Conservation (phyloP, 2,329 filamentous ascomycete species). For the Penicillium sp. region DNA sequence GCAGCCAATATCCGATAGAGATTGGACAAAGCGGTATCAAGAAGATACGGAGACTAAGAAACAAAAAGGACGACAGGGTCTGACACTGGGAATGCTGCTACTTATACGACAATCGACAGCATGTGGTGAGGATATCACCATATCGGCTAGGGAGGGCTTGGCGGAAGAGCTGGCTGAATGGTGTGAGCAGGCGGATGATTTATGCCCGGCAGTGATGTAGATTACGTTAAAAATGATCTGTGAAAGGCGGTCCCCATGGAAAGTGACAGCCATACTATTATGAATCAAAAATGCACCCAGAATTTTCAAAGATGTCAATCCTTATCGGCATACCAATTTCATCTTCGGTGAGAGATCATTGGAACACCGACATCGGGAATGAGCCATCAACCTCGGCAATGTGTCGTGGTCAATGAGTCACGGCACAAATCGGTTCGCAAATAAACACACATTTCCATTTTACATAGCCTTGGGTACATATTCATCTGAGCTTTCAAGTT, state of each 20-base stretch:
- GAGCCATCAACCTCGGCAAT: not conserved
- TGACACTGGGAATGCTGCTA: constrained; percentile 2
- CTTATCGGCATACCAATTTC: not conserved
- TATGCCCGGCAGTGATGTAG: not conserved
- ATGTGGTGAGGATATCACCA: not conserved
- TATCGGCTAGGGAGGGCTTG: not conserved
- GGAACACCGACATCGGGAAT: not conserved
- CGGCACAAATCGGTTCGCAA: not conserved
- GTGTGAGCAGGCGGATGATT: constrained; percentile 3
- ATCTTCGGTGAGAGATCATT: not conserved
- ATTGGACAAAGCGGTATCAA: constrained; percentile 1
- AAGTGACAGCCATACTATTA: no score
- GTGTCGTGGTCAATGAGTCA: not conserved
- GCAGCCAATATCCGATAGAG: not conserved
- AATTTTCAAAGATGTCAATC: not conserved
- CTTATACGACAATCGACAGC: not conserved
- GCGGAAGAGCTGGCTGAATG: constrained; percentile 5
- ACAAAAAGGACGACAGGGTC: not conserved
- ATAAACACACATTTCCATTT: not conserved
- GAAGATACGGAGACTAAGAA: not conserved
- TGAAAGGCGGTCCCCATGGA: no score
- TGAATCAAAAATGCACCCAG: no score
- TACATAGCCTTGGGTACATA: no score
- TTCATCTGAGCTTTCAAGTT: not conserved
- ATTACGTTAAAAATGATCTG: no score